Evolutionary conservation across 2,329 filamentous ascomycete species (phyloP), one percentile per base, ranked within the genome.

Genomic region (Colletotrichum tamarilloi): DNA sequence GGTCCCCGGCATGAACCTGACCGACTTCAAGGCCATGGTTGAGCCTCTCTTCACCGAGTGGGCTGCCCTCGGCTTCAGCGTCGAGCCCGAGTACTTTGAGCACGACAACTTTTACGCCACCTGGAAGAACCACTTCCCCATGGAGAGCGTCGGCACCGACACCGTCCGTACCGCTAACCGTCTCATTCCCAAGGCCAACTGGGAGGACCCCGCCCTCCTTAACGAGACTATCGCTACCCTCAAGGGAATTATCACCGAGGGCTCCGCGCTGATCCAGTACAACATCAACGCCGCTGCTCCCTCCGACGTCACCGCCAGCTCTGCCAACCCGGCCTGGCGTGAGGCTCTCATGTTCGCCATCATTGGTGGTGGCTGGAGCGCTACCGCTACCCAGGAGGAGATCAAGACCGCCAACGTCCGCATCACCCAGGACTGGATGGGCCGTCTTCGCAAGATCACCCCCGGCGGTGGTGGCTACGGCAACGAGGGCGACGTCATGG

Each of bases 311-410:
- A 67, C 79, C 11, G 77, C 79, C 53, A 84, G 82, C 24, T 80
- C 83, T 6, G 78, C 82, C n/a, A 83, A 84, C 64, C 86, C 85
- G 0, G 86, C 85, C 0, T 88, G 86, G 86, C 80, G 87, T n/a
- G 80, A 81, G 1, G 81, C 82, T 8, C 76, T 79, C 38, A 78
- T 84, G 78, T 81, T 82, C 67, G 76, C 76, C 62, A 84, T 84
- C 74, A 75, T 77, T 57, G 67, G 71, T 14, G 30, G 62, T 12
- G 62, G 57, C 3, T 75, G 72, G 74, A 63, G 64, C 12, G n/a
- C 57, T 2, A 63, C 57, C 19, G 71, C 68, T 5, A 62, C 74
- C 14, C 19, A 24, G 2, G 72, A 74, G 59, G 74, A 75, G 62
- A 52, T 71, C 5, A 66, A 59, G 64, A 22, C 74, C n/a, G 67